phyloP scores from a whole-genome alignment of 768 basidiomycete species.

The Steccherinum ochraceum region DNA sequence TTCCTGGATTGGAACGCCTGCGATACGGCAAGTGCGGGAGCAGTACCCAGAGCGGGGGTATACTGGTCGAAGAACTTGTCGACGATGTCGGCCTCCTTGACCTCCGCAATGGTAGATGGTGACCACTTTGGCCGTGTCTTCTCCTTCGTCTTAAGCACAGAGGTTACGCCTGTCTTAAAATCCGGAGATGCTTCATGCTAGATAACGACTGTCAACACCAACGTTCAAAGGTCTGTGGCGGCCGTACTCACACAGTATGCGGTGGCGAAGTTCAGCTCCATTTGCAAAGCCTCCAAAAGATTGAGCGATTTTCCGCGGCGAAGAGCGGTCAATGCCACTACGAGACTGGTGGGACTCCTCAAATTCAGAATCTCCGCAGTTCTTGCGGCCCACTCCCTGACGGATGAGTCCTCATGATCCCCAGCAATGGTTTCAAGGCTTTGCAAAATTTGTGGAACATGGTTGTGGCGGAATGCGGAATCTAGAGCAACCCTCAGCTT shows the following conservation, averaged over 20 bases:
- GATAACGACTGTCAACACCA: not conserved
- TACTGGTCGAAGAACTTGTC: constrained; percentile 59
- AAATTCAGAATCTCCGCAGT: constrained; percentile 57
- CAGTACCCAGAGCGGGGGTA: constrained; percentile 33
- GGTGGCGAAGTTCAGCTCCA: constrained; percentile 84
- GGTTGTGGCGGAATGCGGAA: constrained; percentile 61
- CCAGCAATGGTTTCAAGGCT: constrained; percentile 41
- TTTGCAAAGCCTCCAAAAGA: constrained; percentile 63
- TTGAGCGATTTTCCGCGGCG: constrained; percentile 59
- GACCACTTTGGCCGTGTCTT: constrained; percentile 61
- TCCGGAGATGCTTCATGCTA: constrained; percentile 78
- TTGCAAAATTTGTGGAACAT: constrained; percentile 65
- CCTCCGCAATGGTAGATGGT: constrained; percentile 55
- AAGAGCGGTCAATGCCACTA: constrained; percentile 79
- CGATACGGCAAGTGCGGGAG: constrained; percentile 22
- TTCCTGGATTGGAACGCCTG: constrained; percentile 14
- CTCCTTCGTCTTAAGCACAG: constrained; percentile 44
- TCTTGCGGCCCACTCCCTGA: constrained; percentile 68
- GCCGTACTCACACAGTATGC: constrained; percentile 86
- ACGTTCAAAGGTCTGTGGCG: not conserved
- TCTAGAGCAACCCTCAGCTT: constrained; percentile 74
- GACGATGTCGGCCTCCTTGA: constrained; percentile 48
- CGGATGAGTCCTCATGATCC: constrained; percentile 32
- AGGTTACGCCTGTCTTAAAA: constrained; percentile 75
- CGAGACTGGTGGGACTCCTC: constrained; percentile 89